Evolutionary conservation across 306 rosid genomes (phyloP).

Genomic region (Datisca glomerata): DNA sequence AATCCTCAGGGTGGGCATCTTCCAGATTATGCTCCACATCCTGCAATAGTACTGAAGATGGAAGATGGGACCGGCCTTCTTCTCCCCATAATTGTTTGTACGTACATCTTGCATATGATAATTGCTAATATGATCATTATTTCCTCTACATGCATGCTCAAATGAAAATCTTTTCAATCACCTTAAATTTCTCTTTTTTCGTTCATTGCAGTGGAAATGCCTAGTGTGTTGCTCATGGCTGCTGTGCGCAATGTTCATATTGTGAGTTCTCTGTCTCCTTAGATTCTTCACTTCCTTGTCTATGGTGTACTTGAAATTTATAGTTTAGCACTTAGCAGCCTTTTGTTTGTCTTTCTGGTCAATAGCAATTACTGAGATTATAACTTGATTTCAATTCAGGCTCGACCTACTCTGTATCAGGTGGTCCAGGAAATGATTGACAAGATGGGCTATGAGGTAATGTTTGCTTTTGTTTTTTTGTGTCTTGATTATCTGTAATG

Average conservation of each 20-base stretch:
- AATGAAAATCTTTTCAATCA: not conserved
- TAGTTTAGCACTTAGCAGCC: not conserved
- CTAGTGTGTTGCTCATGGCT: conserved; percentile 81
- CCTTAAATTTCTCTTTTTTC: not conserved
- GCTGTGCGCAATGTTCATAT: conserved; percentile 88
- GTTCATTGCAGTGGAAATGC: conserved; percentile 29
- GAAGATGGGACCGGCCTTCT: conserved; percentile 95
- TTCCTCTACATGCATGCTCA: not conserved
- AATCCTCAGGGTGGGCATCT: conserved; percentile 92
- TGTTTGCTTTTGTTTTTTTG: conserved; percentile 13
- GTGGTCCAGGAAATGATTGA: conserved; percentile 88
- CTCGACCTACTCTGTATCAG: conserved; percentile 93
- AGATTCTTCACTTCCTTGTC: too few relatives aligned
- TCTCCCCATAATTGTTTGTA: conserved; percentile 98
- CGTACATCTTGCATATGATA: conserved; percentile 18
- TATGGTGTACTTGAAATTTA: too few relatives aligned
- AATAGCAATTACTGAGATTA: conserved; percentile 5
- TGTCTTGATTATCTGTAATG: conserved; percentile 3
- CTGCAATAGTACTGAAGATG: conserved; percentile 95
- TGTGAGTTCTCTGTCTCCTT: conserved; percentile 37
- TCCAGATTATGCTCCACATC: conserved; percentile 97
- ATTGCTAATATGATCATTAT: conserved; percentile 3
- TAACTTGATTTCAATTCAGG: conserved; percentile 38
- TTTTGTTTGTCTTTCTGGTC: not conserved
- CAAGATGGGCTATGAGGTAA: conserved; percentile 91